A percentile compares a stretch with the other conserved stretches of the same genome.
Conservation (phyloP, 352 stramenopile genomes). For the Globisporangium emineosum region DNA sequence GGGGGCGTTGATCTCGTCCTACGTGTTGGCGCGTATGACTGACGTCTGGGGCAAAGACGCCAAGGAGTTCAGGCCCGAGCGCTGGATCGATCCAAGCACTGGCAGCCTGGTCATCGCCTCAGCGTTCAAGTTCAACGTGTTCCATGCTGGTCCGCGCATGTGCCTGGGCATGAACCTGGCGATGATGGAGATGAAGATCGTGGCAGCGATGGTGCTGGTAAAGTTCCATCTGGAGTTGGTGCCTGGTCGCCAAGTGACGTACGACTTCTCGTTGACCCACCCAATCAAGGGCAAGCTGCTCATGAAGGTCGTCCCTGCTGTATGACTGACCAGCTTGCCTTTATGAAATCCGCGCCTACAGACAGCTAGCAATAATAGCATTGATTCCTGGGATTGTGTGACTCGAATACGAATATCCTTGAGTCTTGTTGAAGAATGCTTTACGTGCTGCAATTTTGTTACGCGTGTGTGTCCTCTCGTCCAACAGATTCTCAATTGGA, state of each 20-base stretch:
- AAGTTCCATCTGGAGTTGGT: neutral
- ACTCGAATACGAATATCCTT: too few species aligned
- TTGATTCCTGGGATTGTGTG: too few species aligned
- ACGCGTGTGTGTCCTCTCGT: neutral
- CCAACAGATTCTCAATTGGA: neutral
- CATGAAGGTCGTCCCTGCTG: neutral
- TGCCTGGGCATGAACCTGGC: neutral
- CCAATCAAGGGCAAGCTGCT: neutral
- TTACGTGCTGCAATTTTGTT: neutral
- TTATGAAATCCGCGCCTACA: neutral
- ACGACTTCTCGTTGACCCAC: neutral
- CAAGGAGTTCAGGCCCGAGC: constrained; percentile 36
- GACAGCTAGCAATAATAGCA: too few species aligned
- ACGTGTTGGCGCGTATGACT: neutral
- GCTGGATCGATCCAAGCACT: constrained; percentile 41
- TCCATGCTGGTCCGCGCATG: neutral
- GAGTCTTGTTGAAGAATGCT: neutral
- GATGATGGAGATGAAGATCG: neutral
- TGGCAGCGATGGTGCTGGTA: neutral
- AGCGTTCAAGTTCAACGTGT: neutral
- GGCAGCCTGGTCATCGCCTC: neutral
- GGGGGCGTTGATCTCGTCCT: neutral
- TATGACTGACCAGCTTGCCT: neutral
- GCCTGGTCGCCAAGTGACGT: neutral
- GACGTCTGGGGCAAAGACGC: constrained; percentile 55